Conservation (phyloP, 805 yeast species). For the Ascoidea tarda region DNA sequence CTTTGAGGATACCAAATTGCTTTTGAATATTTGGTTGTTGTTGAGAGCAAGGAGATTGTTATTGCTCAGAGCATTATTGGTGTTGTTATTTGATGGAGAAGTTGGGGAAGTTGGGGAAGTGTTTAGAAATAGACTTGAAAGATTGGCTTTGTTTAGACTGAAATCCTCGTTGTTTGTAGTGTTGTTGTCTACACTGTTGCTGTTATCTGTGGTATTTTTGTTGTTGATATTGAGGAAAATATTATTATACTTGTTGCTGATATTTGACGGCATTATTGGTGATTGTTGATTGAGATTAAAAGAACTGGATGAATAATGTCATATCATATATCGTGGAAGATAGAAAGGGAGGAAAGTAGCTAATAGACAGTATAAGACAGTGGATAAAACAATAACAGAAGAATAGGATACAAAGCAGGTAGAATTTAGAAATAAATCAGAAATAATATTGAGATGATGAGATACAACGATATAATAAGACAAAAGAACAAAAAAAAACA, state of each 20-base stretch:
- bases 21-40: conserved; percentile 10
- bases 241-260: no score
- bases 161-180: not conserved
- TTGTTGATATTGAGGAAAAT: not conserved
- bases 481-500: not conserved
- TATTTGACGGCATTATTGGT: no score
- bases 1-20: conserved; percentile 27
- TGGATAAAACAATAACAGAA: not conserved
- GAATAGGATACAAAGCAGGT: not conserved
- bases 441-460: not conserved
- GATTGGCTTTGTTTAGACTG: not conserved
- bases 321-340: no score
- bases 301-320: no score
- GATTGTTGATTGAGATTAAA: no score
- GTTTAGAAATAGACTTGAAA: not conserved
- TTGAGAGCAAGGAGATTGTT: not conserved
- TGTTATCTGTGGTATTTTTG: not conserved
- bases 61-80: not conserved
- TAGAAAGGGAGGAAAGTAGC: not conserved
- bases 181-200: not conserved
- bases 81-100: not conserved
- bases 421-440: not conserved
- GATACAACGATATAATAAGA: not conserved
- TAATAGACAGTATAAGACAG: not conserved
- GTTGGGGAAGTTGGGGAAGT: no score